phyloP scores from a whole-genome alignment of 352 stramenopile genomes.

The Globisporangium heterothallicum region DNA sequence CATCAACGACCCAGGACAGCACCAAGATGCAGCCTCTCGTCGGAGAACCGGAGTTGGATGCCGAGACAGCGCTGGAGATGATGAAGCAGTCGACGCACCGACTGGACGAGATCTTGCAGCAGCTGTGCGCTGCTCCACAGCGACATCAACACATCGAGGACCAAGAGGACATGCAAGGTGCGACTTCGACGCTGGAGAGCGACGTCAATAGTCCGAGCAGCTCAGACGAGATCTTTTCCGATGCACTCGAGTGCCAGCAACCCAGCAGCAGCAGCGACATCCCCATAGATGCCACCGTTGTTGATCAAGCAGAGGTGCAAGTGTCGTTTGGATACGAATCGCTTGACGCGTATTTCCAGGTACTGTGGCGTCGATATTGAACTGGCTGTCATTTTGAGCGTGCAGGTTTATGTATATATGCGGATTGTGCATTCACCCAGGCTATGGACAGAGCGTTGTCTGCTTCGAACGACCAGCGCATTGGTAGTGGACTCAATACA shows the following conservation, averaged over 20 bases:
- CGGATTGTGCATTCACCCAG: neutral
- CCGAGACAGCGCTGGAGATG: constrained; percentile 6
- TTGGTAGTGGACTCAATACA: neutral
- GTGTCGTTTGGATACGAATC: neutral
- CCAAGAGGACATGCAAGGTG: constrained; percentile 1
- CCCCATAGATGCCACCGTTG: neutral
- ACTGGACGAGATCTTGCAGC: constrained; percentile 50
- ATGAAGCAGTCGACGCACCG: constrained; percentile 25
- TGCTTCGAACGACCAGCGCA: too few relatives aligned
- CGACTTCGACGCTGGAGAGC: neutral
- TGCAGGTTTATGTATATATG: too few relatives aligned
- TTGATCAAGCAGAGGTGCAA: too few relatives aligned
- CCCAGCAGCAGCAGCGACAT: neutral
- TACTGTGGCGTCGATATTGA: neutral
- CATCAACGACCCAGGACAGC: neutral
- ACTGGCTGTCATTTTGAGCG: too few relatives aligned
- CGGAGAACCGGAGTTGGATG: neutral
- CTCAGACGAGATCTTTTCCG: neutral
- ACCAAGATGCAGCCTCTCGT: neutral
- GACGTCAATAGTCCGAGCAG: neutral
- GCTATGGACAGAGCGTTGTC: too few relatives aligned
- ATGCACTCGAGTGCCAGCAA: constrained; percentile 1
- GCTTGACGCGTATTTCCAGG: neutral
- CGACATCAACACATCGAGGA: too few relatives aligned
- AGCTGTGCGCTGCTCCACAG: constrained; percentile 20